Conservation (phyloP, 2,329 filamentous ascomycete genomes). For the Botryotinia convoluta region DNA sequence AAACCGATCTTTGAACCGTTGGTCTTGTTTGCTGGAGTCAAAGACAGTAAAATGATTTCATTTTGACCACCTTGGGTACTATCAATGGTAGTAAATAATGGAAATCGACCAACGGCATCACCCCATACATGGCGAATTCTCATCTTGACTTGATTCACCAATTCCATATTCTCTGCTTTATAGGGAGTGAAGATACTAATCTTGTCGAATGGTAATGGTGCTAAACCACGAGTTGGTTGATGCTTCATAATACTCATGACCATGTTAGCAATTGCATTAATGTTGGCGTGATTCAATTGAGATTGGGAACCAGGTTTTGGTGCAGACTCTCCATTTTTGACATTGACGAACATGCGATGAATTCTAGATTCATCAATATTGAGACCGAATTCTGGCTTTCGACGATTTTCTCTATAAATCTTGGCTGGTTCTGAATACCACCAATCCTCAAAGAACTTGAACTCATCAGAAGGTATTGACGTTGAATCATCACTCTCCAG, state of each 20-base stretch:
- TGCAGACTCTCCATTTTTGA: background rate
- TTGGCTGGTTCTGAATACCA: background rate
- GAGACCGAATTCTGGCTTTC: background rate
- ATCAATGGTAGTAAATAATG: conserved; percentile 21
- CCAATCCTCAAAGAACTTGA: conserved; percentile 15
- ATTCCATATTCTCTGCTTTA: conserved; percentile 13
- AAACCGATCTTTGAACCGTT: conserved; percentile 18
- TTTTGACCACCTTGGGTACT: conserved; percentile 20
- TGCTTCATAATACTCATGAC: conserved; percentile 10
- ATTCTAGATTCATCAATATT: background rate
- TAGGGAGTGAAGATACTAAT: conserved; percentile 22
- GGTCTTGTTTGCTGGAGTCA: conserved; percentile 18
- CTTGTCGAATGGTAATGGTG: background rate
- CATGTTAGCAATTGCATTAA: conserved; percentile 17
- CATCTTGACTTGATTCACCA: conserved; percentile 11
- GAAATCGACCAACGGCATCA: background rate
- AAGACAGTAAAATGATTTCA: conserved; percentile 18
- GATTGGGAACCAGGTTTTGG: conserved; percentile 7
- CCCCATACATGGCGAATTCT: too few species aligned
- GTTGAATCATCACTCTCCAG: background rate
- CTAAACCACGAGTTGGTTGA: background rate
- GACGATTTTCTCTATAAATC: background rate
- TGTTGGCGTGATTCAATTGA: conserved; percentile 23
- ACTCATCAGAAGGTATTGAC: background rate
- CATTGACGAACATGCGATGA: conserved; percentile 8